phyloP scores from a whole-genome alignment of 2,329 filamentous ascomycete genomes.

The Hymenoscyphus linearis region DNA sequence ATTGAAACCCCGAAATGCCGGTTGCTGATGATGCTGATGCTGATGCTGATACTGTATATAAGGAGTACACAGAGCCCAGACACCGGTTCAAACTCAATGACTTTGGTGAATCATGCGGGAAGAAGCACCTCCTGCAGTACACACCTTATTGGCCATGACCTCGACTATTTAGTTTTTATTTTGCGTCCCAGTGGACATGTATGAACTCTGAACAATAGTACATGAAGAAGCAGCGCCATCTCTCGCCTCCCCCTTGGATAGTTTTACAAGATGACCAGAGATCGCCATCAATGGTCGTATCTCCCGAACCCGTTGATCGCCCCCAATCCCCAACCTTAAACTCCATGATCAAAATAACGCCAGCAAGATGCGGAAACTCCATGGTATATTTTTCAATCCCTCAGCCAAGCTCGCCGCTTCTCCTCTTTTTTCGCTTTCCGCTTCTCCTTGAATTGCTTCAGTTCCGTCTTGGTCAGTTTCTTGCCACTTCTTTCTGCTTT shows the following conservation, averaged over 20 bases:
- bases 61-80: neutral
- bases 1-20: too few relatives aligned
- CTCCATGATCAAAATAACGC: conserved; percentile 4
- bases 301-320: neutral
- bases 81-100: neutral
- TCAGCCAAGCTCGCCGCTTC: conserved; percentile 85
- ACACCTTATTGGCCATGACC: neutral
- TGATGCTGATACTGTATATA: neutral
- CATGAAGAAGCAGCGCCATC: neutral
- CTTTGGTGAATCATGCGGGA: neutral
- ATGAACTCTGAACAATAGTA: neutral
- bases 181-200: neutral
- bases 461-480: conserved; percentile 76
- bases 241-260: neutral
- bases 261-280: neutral
- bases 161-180: neutral
- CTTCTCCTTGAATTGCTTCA: conserved; percentile 91
- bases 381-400: conserved; percentile 53
- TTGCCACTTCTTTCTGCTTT: conserved; percentile 86
- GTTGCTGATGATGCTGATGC: too few relatives aligned
- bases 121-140: neutral
- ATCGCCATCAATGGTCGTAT: neutral
- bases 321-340: neutral
- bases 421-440: conserved; percentile 85
- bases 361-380: conserved; percentile 5